A percentile compares a stretch with the other conserved stretches of the same genome.
Evolutionary conservation across 176 grass and related monocot genomes (phyloP).

Genomic region (Themeda triandra): DNA sequence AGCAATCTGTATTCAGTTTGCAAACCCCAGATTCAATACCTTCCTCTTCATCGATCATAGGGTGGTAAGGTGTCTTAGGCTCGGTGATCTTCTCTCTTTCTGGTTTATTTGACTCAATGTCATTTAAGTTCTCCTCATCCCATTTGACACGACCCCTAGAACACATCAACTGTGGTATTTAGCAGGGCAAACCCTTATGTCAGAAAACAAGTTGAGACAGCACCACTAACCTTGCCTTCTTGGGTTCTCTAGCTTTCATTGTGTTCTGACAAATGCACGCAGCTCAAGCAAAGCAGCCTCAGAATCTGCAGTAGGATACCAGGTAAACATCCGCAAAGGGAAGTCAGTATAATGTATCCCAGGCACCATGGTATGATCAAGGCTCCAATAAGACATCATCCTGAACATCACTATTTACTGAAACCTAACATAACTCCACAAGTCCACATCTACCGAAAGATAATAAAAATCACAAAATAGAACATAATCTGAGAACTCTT

Average conservation of each 20-base stretch:
- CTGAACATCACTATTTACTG: not conserved
- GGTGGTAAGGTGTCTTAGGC: conserved; percentile 80
- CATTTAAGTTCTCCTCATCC: conserved; percentile 73
- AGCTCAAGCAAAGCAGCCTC: not conserved
- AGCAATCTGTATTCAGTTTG: not conserved
- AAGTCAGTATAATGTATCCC: not conserved
- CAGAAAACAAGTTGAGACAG: not conserved
- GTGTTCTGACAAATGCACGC: not conserved
- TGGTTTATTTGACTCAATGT: conserved; percentile 80
- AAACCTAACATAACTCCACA: not conserved
- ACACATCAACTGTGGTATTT: not conserved
- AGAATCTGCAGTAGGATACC: not conserved
- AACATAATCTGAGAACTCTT: not conserved
- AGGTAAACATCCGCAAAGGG: not conserved
- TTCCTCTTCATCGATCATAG: conserved; percentile 68
- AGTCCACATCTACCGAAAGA: not conserved
- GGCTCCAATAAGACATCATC: not conserved
- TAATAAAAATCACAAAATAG: not conserved
- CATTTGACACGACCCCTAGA: conserved; percentile 59
- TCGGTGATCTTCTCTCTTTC: conserved; percentile 85
- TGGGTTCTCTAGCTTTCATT: conserved; percentile 28
- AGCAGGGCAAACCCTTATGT: not conserved
- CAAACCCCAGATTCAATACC: conserved; percentile 37
- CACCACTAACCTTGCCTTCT: conserved; percentile 16
- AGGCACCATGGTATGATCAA: not conserved